Conservation (phyloP, 306 rosid genomes). For the Pueraria montana region DNA sequence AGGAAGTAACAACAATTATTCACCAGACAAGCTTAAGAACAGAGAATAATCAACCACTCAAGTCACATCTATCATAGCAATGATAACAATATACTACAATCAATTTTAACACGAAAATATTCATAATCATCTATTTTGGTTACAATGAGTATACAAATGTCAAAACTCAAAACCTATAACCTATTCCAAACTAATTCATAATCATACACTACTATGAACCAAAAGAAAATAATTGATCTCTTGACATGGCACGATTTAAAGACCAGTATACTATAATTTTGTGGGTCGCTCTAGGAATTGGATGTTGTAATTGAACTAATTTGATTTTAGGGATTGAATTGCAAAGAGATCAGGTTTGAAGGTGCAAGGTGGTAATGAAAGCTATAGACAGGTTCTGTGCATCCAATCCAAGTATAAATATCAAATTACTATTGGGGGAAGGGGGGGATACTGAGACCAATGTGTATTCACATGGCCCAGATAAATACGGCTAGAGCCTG, state of each 20-base stretch:
- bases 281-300: background rate
- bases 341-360: background rate
- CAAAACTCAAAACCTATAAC: background rate
- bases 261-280: background rate
- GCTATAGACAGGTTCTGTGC: conserved; percentile 10
- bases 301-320: background rate
- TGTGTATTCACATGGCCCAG: background rate
- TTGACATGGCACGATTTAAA: conserved; percentile 20
- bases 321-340: conserved; percentile 22
- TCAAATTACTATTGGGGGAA: background rate
- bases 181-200: conserved; percentile 4
- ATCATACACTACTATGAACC: background rate
- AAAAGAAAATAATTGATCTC: background rate
- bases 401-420: conserved; percentile 12
- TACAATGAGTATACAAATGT: background rate
- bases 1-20: conserved; percentile 43
- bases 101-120: conserved; percentile 11
- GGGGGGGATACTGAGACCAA: background rate
- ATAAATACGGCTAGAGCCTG: background rate
- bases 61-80: conserved; percentile 35
- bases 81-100: conserved; percentile 13
- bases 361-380: background rate
- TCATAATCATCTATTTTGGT: background rate
- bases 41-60: conserved; percentile 28
- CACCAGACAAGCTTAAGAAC: conserved; percentile 32